A percentile compares a stretch with the other conserved stretches of the same genome.
These are phyloP conservation scores for Crepidotus variabilis DNA, from an alignment of 768 basidiomycete species.

Conservation along the genomic window DNA sequence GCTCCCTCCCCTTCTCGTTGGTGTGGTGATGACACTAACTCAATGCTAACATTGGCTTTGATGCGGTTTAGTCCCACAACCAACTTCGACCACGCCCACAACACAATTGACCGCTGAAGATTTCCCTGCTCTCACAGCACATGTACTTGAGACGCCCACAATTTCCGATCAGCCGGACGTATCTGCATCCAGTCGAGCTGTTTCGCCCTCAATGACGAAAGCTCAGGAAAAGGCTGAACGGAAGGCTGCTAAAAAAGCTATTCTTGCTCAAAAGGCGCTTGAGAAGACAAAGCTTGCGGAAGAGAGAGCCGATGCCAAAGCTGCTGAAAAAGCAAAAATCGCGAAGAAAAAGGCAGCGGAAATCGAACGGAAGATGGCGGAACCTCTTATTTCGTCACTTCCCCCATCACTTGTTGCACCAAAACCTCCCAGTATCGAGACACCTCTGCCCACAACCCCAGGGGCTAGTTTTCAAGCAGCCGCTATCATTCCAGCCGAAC, in stretches of 20 bases:
- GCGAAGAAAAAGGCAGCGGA: conserved; percentile 52
- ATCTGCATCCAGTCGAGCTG: conserved; percentile 28
- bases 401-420: not conserved
- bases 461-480: not conserved
- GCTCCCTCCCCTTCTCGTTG: conserved; percentile 44
- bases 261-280: conserved; percentile 56
- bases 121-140: conserved; percentile 65
- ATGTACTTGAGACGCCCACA: conserved; percentile 26
- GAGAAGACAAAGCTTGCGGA: conserved; percentile 55
- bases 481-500: not conserved
- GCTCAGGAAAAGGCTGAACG: conserved; percentile 55
- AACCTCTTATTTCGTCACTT: not conserved
- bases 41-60: conserved; percentile 48
- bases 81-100: conserved; percentile 47
- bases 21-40: conserved; percentile 45
- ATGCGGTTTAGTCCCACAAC: conserved; percentile 34
- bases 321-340: conserved; percentile 50
- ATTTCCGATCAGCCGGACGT: conserved; percentile 17
- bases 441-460: no score
- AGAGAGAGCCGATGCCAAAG: conserved; percentile 54
- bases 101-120: conserved; percentile 63
- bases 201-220: conserved; percentile 30
- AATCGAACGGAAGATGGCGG: conserved; percentile 33
- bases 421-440: not conserved
- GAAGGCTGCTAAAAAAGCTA: conserved; percentile 63